These are phyloP conservation scores for Pseudogymnoascus verrucosus DNA, from an alignment of 2,329 filamentous ascomycete genomes.

Conservation along the genomic window DNA sequence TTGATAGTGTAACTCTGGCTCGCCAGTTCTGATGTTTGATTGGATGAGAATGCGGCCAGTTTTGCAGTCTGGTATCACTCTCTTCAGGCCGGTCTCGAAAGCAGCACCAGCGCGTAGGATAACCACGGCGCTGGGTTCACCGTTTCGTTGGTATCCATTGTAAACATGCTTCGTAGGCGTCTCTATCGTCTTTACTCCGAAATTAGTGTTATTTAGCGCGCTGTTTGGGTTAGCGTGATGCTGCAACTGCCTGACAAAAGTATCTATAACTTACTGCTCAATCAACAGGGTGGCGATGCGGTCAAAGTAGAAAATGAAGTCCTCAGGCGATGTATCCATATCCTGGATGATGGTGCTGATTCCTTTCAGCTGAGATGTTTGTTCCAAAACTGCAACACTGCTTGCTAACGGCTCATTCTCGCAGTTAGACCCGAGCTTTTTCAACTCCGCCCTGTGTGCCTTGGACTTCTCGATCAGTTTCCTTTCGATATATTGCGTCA, in stretches of 20 bases:
- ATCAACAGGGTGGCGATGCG: conserved; percentile 76
- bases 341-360: conserved; percentile 90
- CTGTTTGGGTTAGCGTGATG: conserved; percentile 33
- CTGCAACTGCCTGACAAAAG: not conserved
- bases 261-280: conserved; percentile 50
- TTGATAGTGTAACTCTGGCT: conserved; percentile 87
- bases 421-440: conserved; percentile 63
- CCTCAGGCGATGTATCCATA: conserved; percentile 68
- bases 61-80: conserved; percentile 86
- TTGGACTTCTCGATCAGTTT: conserved; percentile 80
- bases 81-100: conserved; percentile 78
- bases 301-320: conserved; percentile 98
- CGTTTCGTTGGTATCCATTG: conserved; percentile 60
- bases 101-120: conserved; percentile 83
- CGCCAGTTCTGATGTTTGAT: conserved; percentile 73
- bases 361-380: conserved; percentile 71
- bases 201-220: conserved; percentile 69
- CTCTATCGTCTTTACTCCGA: conserved; percentile 52
- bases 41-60: conserved; percentile 88
- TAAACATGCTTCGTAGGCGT: conserved; percentile 68
- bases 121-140: conserved; percentile 76
- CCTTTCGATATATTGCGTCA: conserved; percentile 84
- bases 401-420: conserved; percentile 65
- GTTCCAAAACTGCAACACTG: conserved; percentile 65
- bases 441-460: conserved; percentile 71